phyloP scores from a whole-genome alignment of 2,329 filamentous ascomycete species.

The Beauveria bassiana region DNA sequence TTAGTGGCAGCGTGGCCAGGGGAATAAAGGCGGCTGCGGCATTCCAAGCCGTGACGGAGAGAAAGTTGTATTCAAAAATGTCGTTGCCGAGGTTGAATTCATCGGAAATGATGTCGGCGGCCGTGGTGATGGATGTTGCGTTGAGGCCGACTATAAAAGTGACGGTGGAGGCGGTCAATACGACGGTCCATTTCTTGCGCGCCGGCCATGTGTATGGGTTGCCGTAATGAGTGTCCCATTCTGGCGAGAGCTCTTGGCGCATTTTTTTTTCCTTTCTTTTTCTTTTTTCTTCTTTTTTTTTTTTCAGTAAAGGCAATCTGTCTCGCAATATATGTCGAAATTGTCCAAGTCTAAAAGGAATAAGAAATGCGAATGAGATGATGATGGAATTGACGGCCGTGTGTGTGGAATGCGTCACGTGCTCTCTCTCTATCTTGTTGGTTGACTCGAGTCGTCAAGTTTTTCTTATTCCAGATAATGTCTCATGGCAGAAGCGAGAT shows the following conservation, averaged over 20 bases:
- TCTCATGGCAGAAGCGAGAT: neutral
- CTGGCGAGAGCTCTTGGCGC: neutral
- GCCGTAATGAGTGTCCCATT: slow-evolving; percentile 5
- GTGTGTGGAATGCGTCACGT: neutral
- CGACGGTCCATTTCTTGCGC: slow-evolving; percentile 12
- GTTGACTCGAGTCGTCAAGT: neutral
- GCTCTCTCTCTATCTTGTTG: neutral
- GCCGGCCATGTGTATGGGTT: slow-evolving; percentile 11
- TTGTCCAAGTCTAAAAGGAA: too few relatives aligned
- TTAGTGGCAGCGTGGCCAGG: slow-evolving; percentile 11
- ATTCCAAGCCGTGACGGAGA: slow-evolving; percentile 13
- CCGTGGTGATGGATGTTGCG: slow-evolving; percentile 13
- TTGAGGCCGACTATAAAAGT: slow-evolving; percentile 14
- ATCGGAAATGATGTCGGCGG: neutral
- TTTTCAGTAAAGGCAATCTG: neutral
- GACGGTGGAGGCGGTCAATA: slow-evolving; percentile 2
- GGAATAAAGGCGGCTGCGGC: slow-evolving; percentile 10
- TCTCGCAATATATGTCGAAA: too few relatives aligned
- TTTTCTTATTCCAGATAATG: neutral
- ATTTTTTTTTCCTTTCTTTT: neutral
- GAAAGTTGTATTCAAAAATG: slow-evolving; percentile 9
- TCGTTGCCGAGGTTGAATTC: slow-evolving; percentile 8
- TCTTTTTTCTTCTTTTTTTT: too few relatives aligned
- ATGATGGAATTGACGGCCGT: neutral
- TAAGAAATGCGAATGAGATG: too few relatives aligned